Evolutionary conservation across 179 eudicot genomes (phyloP).

Genomic region (Beta lomatogona): DNA sequence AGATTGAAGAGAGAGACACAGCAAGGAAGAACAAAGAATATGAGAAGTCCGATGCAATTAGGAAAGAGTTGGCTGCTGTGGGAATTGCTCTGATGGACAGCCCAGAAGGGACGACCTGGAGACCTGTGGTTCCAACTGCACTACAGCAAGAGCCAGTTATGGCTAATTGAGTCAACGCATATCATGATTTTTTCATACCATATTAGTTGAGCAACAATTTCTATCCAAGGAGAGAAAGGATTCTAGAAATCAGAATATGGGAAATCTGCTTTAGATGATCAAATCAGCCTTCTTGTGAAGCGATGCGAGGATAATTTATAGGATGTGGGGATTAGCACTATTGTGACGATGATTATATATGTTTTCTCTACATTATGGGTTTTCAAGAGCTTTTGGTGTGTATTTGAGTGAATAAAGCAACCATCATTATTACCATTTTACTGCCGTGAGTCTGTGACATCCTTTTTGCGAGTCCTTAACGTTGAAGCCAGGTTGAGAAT

Average conservation of each 20-base stretch:
- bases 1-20: conserved; percentile 67
- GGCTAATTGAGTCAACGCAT: conserved; percentile 31
- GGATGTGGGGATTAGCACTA: background rate
- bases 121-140: conserved; percentile 83
- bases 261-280: background rate
- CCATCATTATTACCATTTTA: background rate
- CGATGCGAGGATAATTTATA: background rate
- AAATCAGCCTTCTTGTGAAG: background rate
- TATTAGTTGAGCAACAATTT: background rate
- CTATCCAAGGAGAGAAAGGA: background rate
- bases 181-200: background rate
- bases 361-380: background rate
- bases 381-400: background rate
- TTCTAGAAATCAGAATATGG: background rate
- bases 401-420: background rate
- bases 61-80: conserved; percentile 76
- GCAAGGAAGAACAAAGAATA: conserved; percentile 83
- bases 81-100: conserved; percentile 95
- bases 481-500: background rate
- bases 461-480: background rate
- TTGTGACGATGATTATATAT: background rate
- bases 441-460: background rate
- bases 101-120: conserved; percentile 88
- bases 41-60: conserved; percentile 75
- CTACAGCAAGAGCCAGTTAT: conserved; percentile 50